Conservation (phyloP, 805 yeast species). For the Ogataea paradorogensis region DNA sequence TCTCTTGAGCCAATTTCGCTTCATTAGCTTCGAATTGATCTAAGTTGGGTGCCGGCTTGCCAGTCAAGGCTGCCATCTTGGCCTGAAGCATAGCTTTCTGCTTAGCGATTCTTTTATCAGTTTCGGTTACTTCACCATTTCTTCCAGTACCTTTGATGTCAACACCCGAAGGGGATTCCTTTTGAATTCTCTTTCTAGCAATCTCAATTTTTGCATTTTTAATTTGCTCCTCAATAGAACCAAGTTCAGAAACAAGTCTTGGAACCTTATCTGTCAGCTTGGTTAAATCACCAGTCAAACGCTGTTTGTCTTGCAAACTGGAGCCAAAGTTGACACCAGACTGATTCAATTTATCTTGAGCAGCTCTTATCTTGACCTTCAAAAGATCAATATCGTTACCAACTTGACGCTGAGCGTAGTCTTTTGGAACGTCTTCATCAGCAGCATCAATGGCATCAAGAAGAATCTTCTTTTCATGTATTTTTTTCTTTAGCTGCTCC, state of each 20-base stretch:
- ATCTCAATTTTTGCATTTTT: conserved; percentile 62
- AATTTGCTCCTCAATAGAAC: conserved; percentile 64
- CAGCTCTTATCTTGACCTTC: conserved; percentile 54
- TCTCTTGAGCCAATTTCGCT: conserved; percentile 48
- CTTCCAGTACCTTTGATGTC: conserved; percentile 77
- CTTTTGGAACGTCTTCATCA: conserved; percentile 43
- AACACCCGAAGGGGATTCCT: conserved; percentile 67
- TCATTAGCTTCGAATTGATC: conserved; percentile 55
- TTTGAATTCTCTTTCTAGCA: conserved; percentile 51
- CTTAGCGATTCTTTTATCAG: conserved; percentile 76
- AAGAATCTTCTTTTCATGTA: conserved; percentile 69
- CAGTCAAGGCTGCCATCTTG: conserved; percentile 91
- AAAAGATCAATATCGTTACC: conserved; percentile 59
- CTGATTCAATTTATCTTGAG: conserved; percentile 39
- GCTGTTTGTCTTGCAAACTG: conserved; percentile 44
- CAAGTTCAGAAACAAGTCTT: conserved; percentile 58
- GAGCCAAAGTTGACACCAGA: conserved; percentile 29
- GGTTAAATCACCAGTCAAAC: conserved; percentile 56
- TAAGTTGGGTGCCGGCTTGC: conserved; percentile 51
- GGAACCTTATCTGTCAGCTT: conserved; percentile 73
- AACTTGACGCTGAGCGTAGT: conserved; percentile 36
- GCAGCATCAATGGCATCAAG: conserved; percentile 70
- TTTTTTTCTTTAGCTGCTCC: conserved; percentile 56
- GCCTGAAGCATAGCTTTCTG: conserved; percentile 76
- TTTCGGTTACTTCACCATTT: conserved; percentile 80